A percentile compares a stretch with the other conserved stretches of the same genome.
These are phyloP conservation scores for Microbotryum intermedium DNA, from an alignment of 1,284 basidiomycete species.

Conservation along the genomic window DNA sequence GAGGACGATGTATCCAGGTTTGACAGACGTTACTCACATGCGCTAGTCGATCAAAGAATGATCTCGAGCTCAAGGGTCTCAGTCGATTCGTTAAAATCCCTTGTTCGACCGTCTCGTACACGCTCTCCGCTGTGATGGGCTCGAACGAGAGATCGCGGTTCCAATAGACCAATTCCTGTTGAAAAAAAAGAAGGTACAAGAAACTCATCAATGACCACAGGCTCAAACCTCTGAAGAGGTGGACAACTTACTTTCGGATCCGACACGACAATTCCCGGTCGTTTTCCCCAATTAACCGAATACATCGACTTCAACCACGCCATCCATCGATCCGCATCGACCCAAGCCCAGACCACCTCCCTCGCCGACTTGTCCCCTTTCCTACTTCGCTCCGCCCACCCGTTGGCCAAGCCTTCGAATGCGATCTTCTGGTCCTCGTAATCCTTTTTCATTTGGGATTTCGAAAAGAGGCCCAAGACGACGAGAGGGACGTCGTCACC, in stretches of 20 bases:
- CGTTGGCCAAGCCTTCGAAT: slow-evolving; percentile 49
- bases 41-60: slow-evolving; percentile 38
- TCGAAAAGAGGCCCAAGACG: too few relatives aligned
- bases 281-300: slow-evolving; percentile 48
- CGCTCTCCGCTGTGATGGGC: slow-evolving; percentile 52
- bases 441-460: slow-evolving; percentile 24
- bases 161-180: slow-evolving; percentile 59
- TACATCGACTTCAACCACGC: slow-evolving; percentile 85
- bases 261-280: slow-evolving; percentile 59
- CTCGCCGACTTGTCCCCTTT: slow-evolving; percentile 37
- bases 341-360: slow-evolving; percentile 73
- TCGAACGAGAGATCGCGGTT: slow-evolving; percentile 49
- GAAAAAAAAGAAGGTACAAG: neutral
- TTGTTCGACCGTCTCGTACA: slow-evolving; percentile 64
- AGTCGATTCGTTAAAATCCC: slow-evolving; percentile 51
- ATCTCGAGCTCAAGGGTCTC: slow-evolving; percentile 44
- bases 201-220: neutral
- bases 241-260: slow-evolving; percentile 60
- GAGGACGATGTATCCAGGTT: too few relatives aligned
- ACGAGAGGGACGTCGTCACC: slow-evolving; percentile 50
- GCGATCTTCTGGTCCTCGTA: slow-evolving; percentile 43
- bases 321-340: slow-evolving; percentile 68
- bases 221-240: neutral
- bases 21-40: slow-evolving; percentile 22
- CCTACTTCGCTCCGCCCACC: slow-evolving; percentile 50